Percentiles rank a stretch among this genome's conserved stretches.
phyloP scores from a whole-genome alignment of 257 asterid species.

The Plantago major region DNA sequence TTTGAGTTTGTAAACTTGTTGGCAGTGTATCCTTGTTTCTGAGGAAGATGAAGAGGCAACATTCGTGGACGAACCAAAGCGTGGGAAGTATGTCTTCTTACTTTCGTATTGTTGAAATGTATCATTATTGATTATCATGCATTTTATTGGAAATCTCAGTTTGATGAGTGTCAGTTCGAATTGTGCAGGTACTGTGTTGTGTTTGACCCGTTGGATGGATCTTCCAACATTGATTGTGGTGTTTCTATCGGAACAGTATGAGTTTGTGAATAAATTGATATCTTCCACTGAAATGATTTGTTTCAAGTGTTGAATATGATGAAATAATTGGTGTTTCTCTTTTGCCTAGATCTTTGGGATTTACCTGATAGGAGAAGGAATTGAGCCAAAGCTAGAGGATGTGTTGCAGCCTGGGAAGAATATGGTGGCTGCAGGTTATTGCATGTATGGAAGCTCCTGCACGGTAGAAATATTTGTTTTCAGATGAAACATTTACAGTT shows the following conservation, averaged over 20 bases:
- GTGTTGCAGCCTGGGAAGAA: slow-evolving; percentile 94
- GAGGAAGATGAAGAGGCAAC: slow-evolving; percentile 95
- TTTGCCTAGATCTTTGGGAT: slow-evolving; percentile 80
- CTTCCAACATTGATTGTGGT: slow-evolving; percentile 96
- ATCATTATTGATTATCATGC: too few species aligned
- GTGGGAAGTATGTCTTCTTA: slow-evolving; percentile 66
- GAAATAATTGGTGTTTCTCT: slow-evolving; percentile 5
- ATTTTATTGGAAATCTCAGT: neutral
- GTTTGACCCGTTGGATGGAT: slow-evolving; percentile 96
- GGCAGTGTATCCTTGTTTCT: slow-evolving; percentile 90
- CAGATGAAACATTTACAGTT: neutral
- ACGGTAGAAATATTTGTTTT: slow-evolving; percentile 39
- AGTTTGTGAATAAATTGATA: slow-evolving; percentile 14
- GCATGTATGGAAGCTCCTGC: slow-evolving; percentile 99
- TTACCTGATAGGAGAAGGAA: slow-evolving; percentile 53
- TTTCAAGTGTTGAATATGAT: neutral
- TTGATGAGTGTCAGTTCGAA: slow-evolving; percentile 1
- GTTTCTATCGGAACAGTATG: slow-evolving; percentile 95
- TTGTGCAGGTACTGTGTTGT: slow-evolving; percentile 82
- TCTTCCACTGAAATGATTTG: neutral
- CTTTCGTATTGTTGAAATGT: neutral
- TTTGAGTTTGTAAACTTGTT: slow-evolving; percentile 19
- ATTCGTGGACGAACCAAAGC: slow-evolving; percentile 64
- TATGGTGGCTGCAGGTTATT: slow-evolving; percentile 93
- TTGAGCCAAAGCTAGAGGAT: slow-evolving; percentile 66